Percentiles rank a stretch among this genome's conserved stretches.
phyloP scores from a whole-genome alignment of 306 rosid species.

The Medicago arabica region DNA sequence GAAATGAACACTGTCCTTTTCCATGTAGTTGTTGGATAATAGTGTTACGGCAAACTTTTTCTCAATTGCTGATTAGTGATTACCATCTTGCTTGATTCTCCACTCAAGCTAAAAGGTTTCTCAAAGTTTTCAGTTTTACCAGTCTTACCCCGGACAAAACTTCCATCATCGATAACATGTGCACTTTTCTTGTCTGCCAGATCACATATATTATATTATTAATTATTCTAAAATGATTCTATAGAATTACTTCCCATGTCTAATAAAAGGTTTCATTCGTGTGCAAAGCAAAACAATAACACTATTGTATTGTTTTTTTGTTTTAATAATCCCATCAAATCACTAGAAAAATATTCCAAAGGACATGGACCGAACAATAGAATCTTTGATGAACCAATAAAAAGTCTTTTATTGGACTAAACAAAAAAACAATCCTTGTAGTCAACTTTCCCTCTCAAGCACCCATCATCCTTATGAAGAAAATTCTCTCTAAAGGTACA shows the following conservation, averaged over 20 bases:
- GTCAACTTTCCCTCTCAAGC: constrained; percentile 51
- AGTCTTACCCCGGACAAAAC: constrained; percentile 45
- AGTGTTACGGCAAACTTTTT: background rate
- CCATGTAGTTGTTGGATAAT: background rate
- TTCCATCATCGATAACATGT: constrained; percentile 45
- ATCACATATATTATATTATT: constrained; percentile 46
- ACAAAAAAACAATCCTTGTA: constrained; percentile 36
- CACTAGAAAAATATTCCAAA: constrained; percentile 44
- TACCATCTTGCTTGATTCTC: constrained; percentile 34
- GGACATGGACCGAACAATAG: constrained; percentile 41
- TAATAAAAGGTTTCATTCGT: constrained; percentile 50
- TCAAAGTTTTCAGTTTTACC: constrained; percentile 24
- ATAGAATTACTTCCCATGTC: constrained; percentile 16
- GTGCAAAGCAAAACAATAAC: no score
- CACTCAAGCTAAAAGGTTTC: constrained; percentile 29
- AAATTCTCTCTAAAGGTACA: constrained; percentile 27
- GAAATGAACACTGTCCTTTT: background rate
- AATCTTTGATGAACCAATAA: constrained; percentile 54
- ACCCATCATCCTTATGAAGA: constrained; percentile 34
- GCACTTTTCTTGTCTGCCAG: constrained; percentile 61
- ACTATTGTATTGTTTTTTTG: background rate
- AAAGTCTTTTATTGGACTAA: constrained; percentile 42
- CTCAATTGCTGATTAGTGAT: no score
- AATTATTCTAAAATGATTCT: background rate
- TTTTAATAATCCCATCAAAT: constrained; percentile 37